Evolutionary conservation across 2,329 filamentous ascomycete genomes (phyloP), one percentile per base, ranked within the genome.

Genomic region (Curvularia eragrostidis): DNA sequence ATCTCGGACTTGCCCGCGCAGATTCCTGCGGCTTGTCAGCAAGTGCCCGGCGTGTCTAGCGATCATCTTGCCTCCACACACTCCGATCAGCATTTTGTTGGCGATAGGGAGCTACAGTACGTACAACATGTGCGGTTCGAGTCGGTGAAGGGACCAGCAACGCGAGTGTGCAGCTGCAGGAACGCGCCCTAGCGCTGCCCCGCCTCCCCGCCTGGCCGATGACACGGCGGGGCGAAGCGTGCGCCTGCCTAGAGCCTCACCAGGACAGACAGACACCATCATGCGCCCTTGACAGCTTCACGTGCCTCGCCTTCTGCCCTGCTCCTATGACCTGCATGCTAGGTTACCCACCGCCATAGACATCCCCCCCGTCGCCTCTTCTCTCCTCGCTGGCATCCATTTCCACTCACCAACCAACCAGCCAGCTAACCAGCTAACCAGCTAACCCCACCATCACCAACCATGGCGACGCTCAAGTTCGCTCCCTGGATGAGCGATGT

Each of bases 1-100:
- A 98, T 91, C 9, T 92, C 91, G 74, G 88, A 89, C 81, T 97
- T 98, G 71, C 95, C 95, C 48, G 94, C 89, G 80, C 93, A 98
- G 70, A 97, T 94, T 71, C 91, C 93, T 95, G 52, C 43, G 8
- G 43, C 13, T 10, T 7, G 59, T 73, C 46, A 73, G 66, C 30
- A 18, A 39, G 41, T n/a, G 54, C 24, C 19, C 19, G 32, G 23
- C 9, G 24, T 23, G 13, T 46, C 12, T 43, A 47, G 10, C 34
- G 42, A 18, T 23, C 19, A 51, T 60, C 66, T 70, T 71, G 63
- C 73, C 73, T 74, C 74, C 74, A 62, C 90, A 93, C 59, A 93
- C 83, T 54, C 90, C 90, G 62, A 93, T 89, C 39, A 93, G 82
- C 90, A 93, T 93, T 36, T 5, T 1, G 4, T n/a, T 4, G 21